A percentile compares a stretch with the other conserved stretches of the same genome.
Conservation (phyloP, 2,329 filamentous ascomycete genomes). For the Purpureocillium takamizusanense region DNA sequence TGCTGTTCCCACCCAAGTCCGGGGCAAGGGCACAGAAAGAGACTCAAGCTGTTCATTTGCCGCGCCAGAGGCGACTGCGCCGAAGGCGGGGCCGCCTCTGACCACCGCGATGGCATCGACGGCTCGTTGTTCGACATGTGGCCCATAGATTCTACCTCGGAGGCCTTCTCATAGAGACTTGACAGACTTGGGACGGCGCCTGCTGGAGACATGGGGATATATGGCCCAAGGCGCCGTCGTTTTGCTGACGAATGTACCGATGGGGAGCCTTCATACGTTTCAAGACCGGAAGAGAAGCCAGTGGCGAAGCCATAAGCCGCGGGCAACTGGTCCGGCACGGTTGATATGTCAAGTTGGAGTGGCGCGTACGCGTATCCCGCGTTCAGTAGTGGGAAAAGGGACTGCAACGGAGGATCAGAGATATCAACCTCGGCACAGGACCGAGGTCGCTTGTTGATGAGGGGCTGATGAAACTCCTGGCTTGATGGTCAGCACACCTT, state of each 20-base stretch:
- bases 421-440: slow-evolving; percentile 15
- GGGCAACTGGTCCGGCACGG: slow-evolving; percentile 17
- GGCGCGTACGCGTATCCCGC: slow-evolving; percentile 10
- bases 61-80: slow-evolving; percentile 16
- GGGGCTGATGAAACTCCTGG: slow-evolving; percentile 19
- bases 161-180: slow-evolving; percentile 21
- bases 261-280: slow-evolving; percentile 17
- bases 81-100: slow-evolving; percentile 11
- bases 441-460: slow-evolving; percentile 19
- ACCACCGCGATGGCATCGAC: slow-evolving; percentile 10
- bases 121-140: no score
- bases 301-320: slow-evolving; percentile 12
- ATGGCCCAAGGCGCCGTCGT: slow-evolving; percentile 19
- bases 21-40: slow-evolving; percentile 22
- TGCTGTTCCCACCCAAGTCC: slow-evolving; percentile 14
- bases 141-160: slow-evolving; percentile 2
- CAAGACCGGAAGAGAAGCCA: slow-evolving; percentile 19
- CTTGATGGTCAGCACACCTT: no score
- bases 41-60: slow-evolving; percentile 18
- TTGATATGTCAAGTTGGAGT: slow-evolving; percentile 15
- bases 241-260: slow-evolving; percentile 18
- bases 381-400: slow-evolving; percentile 12
- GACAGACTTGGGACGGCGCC: slow-evolving; percentile 14
- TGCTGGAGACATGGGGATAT: slow-evolving; percentile 21
- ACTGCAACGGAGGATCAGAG: slow-evolving; percentile 11